These are phyloP conservation scores for Tricharina praecox DNA, from an alignment of 495 filamentous ascomycete species.

Conservation along the genomic window DNA sequence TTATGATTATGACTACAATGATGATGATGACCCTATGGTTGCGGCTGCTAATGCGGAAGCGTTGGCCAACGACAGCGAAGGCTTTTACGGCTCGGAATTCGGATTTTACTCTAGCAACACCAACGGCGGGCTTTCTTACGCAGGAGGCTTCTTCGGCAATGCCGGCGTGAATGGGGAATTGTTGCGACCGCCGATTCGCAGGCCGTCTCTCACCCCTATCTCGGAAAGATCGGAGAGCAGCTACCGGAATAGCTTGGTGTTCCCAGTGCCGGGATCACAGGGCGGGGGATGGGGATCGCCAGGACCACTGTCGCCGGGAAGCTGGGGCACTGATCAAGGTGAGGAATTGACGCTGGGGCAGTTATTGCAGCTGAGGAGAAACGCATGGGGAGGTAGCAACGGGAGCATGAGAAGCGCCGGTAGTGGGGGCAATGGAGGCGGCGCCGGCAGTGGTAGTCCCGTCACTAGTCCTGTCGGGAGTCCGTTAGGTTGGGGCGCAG, in stretches of 20 bases:
- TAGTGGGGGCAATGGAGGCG: not conserved
- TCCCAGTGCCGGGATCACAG: slow-evolving; percentile 11
- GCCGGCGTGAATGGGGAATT: slow-evolving; percentile 44
- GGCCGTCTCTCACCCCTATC: slow-evolving; percentile 89
- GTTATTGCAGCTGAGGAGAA: slow-evolving; percentile 12
- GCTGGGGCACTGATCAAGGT: slow-evolving; percentile 8
- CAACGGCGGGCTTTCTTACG: slow-evolving; percentile 17
- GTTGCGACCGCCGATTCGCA: slow-evolving; percentile 52
- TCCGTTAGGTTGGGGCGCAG: not conserved
- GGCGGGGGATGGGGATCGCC: slow-evolving; percentile 12
- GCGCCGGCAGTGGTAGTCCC: not conserved
- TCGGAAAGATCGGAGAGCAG: slow-evolving; percentile 93
- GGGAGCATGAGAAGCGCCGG: slow-evolving; percentile 13
- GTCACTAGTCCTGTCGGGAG: slow-evolving; percentile 5
- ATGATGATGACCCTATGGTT: slow-evolving; percentile 75
- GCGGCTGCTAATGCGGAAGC: slow-evolving; percentile 89
- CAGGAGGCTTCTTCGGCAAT: slow-evolving; percentile 80
- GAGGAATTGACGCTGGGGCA: slow-evolving; percentile 9
- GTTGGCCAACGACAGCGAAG: slow-evolving; percentile 77
- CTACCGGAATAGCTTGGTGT: slow-evolving; percentile 64
- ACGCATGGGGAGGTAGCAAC: slow-evolving; percentile 23
- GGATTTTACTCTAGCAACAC: slow-evolving; percentile 64
- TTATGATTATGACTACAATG: slow-evolving; percentile 42
- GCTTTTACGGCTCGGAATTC: slow-evolving; percentile 91
- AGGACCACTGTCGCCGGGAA: slow-evolving; percentile 15